Conservation (phyloP, 1,284 basidiomycete species). For the Psilocybe mexicana region DNA sequence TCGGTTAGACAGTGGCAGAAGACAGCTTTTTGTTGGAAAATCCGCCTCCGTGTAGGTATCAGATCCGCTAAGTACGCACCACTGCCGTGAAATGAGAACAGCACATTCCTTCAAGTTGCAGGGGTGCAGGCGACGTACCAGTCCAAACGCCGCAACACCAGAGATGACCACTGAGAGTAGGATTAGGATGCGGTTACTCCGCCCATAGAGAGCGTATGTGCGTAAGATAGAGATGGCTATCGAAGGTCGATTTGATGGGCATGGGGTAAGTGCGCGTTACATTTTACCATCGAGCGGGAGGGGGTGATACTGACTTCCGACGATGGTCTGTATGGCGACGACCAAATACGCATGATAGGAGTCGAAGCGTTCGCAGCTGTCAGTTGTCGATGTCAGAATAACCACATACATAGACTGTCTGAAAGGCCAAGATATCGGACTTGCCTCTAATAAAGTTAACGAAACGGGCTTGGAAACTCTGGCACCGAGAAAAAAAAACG, state of each 20-base stretch:
- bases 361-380: slow-evolving; percentile 1
- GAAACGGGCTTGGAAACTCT: not conserved
- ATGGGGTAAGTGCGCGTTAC: too few relatives aligned
- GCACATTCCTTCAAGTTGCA: too few relatives aligned
- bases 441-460: not conserved
- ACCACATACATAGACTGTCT: not conserved
- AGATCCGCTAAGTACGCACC: not conserved
- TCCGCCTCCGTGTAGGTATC: not conserved
- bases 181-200: slow-evolving; percentile 1
- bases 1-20: not conserved
- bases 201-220: slow-evolving; percentile 5
- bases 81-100: not conserved
- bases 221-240: slow-evolving; percentile 6
- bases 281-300: not conserved
- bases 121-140: not conserved
- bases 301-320: not conserved
- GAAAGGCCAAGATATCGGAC: not conserved
- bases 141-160: not conserved
- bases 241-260: not conserved
- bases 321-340: slow-evolving; percentile 1
- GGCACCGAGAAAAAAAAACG: not conserved
- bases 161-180: not conserved
- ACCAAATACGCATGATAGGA: slow-evolving; percentile 5
- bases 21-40: not conserved
- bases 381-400: not conserved